These are phyloP conservation scores for Gyrodon tennesseensis DNA, from an alignment of 1,284 basidiomycete genomes.

Conservation along the genomic window DNA sequence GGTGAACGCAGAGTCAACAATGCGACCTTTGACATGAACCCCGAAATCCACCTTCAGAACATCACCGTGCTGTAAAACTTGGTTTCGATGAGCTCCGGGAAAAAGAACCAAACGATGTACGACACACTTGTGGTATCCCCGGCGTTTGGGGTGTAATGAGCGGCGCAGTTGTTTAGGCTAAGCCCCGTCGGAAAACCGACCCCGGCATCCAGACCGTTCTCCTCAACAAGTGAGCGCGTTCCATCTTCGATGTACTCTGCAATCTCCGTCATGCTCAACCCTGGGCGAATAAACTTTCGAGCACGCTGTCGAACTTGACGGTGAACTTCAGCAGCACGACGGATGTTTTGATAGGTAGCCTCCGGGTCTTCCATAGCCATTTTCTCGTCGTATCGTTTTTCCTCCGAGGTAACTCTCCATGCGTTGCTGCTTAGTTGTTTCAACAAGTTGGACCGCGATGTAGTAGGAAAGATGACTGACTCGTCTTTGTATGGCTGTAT, in stretches of 20 bases:
- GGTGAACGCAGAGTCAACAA: conserved; percentile 96
- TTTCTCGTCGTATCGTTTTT: conserved; percentile 83
- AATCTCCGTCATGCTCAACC: conserved; percentile 95
- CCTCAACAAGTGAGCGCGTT: conserved; percentile 88
- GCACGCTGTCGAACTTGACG: conserved; percentile 87
- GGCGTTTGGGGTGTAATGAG: conserved; percentile 96
- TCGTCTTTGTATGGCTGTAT: conserved; percentile 91
- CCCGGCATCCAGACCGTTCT: conserved; percentile 81
- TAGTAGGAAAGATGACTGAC: conserved; percentile 50
- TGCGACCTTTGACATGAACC: conserved; percentile 94
- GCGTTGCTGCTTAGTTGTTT: conserved; percentile 59
- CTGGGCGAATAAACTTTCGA: conserved; percentile 82
- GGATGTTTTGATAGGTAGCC: conserved; percentile 83
- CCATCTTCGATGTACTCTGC: conserved; percentile 93
- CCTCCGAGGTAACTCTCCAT: conserved; percentile 88
- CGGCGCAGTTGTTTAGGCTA: conserved; percentile 92
- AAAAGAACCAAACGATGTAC: conserved; percentile 15
- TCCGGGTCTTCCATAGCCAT: conserved; percentile 76
- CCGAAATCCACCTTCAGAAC: conserved; percentile 98
- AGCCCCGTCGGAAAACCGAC: conserved; percentile 98
- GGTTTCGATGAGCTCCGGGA: conserved; percentile 23
- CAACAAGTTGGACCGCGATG: conserved; percentile 11
- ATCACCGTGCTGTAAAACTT: conserved; percentile 81
- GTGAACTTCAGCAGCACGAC: conserved; percentile 95
- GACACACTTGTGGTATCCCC: conserved; percentile 82